A percentile compares a stretch with the other conserved stretches of the same genome.
These are phyloP conservation scores for Clarkia xantiana DNA, from an alignment of 345 rosid genomes.

Conservation along the genomic window DNA sequence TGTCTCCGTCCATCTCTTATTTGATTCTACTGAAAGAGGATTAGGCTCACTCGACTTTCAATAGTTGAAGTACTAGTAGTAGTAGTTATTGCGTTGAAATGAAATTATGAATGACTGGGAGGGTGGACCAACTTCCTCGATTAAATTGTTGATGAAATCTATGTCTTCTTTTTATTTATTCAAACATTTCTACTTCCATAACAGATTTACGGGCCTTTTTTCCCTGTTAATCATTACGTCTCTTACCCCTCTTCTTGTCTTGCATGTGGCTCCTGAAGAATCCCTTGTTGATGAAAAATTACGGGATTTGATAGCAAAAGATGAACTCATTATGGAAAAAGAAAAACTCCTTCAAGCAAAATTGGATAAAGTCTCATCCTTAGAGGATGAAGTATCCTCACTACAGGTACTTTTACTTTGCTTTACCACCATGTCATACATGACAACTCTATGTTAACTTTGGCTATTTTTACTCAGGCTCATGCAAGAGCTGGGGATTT, in stretches of 20 bases:
- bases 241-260: background rate
- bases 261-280: constrained; percentile 25
- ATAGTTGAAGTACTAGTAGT: no score
- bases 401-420: constrained; percentile 36
- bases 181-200: no score
- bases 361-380: constrained; percentile 38
- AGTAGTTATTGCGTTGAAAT: no score
- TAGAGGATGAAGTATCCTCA: constrained; percentile 47
- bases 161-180: no score
- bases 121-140: no score
- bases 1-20: no score
- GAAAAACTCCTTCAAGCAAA: constrained; percentile 48
- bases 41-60: no score
- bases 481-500: constrained; percentile 57
- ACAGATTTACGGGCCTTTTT: background rate
- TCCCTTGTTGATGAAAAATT: constrained; percentile 47
- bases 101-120: no score
- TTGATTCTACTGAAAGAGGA: no score
- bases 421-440: background rate
- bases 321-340: constrained; percentile 33
- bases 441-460: no score
- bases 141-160: no score
- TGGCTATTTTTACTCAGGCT: constrained; percentile 21
- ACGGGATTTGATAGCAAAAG: constrained; percentile 42
- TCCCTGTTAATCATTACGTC: background rate